Evolutionary conservation across 495 filamentous ascomycete species (phyloP), one percentile per base, ranked within the genome.

Genomic region (Monascus purpureus): DNA sequence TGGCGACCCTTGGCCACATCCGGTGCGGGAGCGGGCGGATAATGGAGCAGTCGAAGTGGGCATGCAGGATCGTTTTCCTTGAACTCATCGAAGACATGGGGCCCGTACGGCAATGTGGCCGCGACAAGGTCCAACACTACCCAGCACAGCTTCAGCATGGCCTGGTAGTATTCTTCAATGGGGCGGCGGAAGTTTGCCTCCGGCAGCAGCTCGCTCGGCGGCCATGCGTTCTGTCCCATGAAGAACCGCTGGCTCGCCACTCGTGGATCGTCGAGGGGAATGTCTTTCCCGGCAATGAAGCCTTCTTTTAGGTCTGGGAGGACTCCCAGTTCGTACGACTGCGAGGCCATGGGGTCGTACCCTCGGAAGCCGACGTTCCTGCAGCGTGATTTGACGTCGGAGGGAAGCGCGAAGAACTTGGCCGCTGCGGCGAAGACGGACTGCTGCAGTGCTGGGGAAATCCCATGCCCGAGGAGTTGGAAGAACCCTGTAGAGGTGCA

Each of bases 1-100:
- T 54, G 46, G 2, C 27, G 29, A 20, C 32, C 36, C 29, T 42
- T 45, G 12, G 17, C 16, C 13, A 28, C 26, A 18, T 39, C 33
- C 9, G 29, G 20, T 9, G 26, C 17, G 11, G 19, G 37, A 8
- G 35, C 31, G 1, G 42, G 46, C 16, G 53, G 53, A 35, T 59
- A 61, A 30, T 59, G 57, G 14, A 59, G 42, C 17, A 59, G 25
- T 4, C 55, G 45, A 28, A 59, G 33, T 20, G 41, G 38, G 2
- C 29, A 27, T 18, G 43, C 43, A 6, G 51, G 41, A 13, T 42
- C 31, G 22, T 43, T 36, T 12, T 43, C 23, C 6, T 22, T 41
- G 18, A 56, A 50, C 1, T 46, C 32, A 17, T 59, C 46, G 28
- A 59, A 51, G 17, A 55, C 37, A 19, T 43, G 25, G 0, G 42